Evolutionary conservation across 2,329 filamentous ascomycete species (phyloP), one percentile per base, ranked within the genome.

Genomic region (Fusarium buxicola): DNA sequence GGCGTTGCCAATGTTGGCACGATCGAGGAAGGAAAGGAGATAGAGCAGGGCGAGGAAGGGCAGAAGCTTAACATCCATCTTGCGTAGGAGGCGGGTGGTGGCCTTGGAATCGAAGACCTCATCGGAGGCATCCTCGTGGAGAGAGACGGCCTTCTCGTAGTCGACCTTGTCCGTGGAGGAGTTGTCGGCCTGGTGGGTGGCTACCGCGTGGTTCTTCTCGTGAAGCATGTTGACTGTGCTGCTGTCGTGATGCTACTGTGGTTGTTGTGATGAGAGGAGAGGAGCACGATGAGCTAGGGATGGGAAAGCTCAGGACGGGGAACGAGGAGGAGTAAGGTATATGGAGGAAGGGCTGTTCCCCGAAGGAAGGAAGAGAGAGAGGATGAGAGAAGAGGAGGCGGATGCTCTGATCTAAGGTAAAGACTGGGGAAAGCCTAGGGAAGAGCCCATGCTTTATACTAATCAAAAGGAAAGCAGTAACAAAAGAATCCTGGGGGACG

Each of bases 31-130:
- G 48, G 81, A 83, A 11, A 84, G 82, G 2, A 88, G 74, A 61
- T 88, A 88, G 15, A 89, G 79, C 0, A 88, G 69, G 5, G 84
- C 81, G 60, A 88, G 81, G 72, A 87, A 84, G 1, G 86, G 86
- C 39, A 88, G 82, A 18, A 89, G 79, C 68, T 81, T 76, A 76
- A 80, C 74, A 71, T 87, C 82, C 62, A 85, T 76, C 73, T 83
- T 84, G 66, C 82, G 76, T 32, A 87, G 68, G 0, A 87, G 78
- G 52, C 75, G 78, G 63, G 79, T 84, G n/a, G 80, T 86, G 13
- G 75, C 57, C 38, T 75, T 68, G 31, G 44, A 46, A 56, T 77
- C 74, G n/a, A 72, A 77, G 36, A 69, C 62, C 54, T 62, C 63
- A 38, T 65, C 61, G 1, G 63, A 61, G 40, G 54, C 34, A 45